A percentile compares a stretch with the other conserved stretches of the same genome.
These are phyloP conservation scores for Ceratobasidium sp. DNA, from an alignment of 1,284 basidiomycete species.

Conservation along the genomic window DNA sequence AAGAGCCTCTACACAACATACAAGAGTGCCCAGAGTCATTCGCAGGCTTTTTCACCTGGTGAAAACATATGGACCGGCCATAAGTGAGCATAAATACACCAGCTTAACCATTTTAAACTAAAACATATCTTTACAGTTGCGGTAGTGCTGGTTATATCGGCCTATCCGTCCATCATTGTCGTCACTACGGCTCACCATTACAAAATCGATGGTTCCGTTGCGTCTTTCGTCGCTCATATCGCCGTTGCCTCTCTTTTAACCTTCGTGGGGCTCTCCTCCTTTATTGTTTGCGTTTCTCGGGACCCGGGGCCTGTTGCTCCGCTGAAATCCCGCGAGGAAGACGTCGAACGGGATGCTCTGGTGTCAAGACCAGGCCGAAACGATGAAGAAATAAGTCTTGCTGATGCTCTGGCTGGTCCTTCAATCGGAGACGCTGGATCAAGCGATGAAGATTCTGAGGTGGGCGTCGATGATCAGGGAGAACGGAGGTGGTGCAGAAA, in stretches of 20 bases:
- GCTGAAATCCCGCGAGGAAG: conserved; percentile 40
- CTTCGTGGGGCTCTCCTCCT: conserved; percentile 70
- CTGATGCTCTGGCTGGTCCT: conserved; percentile 58
- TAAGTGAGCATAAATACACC: neutral
- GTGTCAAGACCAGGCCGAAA: conserved; percentile 39
- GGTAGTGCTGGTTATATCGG: conserved; percentile 65
- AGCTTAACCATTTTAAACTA: neutral
- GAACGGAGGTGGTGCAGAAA: conserved; percentile 71
- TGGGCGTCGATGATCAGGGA: conserved; percentile 39
- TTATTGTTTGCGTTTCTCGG: conserved; percentile 71
- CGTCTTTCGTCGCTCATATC: conserved; percentile 62
- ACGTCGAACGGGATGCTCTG: conserved; percentile 43
- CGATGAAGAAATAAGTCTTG: conserved; percentile 56
- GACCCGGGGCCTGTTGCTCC: conserved; percentile 67
- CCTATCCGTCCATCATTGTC: conserved; percentile 73
- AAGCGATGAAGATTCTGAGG: conserved; percentile 32
- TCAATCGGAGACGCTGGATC: conserved; percentile 3
- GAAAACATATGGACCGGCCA: conserved; percentile 25
- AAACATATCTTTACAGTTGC: conserved; percentile 48
- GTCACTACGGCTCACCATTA: conserved; percentile 72
- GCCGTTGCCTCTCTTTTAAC: conserved; percentile 65
- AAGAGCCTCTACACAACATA: neutral
- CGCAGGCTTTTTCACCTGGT: conserved; percentile 13
- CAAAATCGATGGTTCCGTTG: conserved; percentile 57
- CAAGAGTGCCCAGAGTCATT: neutral